These are phyloP conservation scores for Thymus mandschuricus DNA, from an alignment of 257 asterid species.

Conservation along the genomic window DNA sequence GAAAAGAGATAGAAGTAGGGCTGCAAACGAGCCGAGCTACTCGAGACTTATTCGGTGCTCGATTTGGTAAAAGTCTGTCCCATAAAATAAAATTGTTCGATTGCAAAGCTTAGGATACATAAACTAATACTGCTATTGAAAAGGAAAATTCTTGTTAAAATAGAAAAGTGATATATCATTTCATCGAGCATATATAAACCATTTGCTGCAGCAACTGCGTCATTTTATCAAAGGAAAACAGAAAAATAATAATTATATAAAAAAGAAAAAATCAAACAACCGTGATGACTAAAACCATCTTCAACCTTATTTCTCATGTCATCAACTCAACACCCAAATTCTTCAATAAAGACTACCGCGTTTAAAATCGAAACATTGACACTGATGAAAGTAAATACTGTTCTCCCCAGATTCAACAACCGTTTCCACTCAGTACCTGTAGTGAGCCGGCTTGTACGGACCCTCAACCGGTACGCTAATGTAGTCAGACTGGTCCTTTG, in stretches of 20 bases:
- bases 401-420: not conserved
- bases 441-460: slow-evolving; percentile 59
- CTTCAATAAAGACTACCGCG: not conserved
- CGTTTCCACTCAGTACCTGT: slow-evolving; percentile 47
- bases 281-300: slow-evolving; percentile 24
- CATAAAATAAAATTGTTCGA: too few relatives aligned
- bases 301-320: slow-evolving; percentile 37
- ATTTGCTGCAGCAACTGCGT: slow-evolving; percentile 19
- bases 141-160: not conserved
- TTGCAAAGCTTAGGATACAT: too few relatives aligned
- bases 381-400: slow-evolving; percentile 1
- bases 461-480: slow-evolving; percentile 52
- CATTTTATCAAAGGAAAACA: not conserved
- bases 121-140: not conserved
- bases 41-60: too few relatives aligned
- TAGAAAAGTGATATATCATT: slow-evolving; percentile 13
- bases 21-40: too few relatives aligned
- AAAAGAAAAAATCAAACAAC: slow-evolving; percentile 15
- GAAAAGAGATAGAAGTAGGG: too few relatives aligned
- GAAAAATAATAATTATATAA: not conserved
- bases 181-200: slow-evolving; percentile 11
- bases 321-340: slow-evolving; percentile 25
- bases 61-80: too few relatives aligned
- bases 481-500: slow-evolving; percentile 56
- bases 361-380: not conserved